Base-by-base conservation (phyloP, 2,329 filamentous ascomycete species). In the Calonectria pseudoturangicola region DNA sequence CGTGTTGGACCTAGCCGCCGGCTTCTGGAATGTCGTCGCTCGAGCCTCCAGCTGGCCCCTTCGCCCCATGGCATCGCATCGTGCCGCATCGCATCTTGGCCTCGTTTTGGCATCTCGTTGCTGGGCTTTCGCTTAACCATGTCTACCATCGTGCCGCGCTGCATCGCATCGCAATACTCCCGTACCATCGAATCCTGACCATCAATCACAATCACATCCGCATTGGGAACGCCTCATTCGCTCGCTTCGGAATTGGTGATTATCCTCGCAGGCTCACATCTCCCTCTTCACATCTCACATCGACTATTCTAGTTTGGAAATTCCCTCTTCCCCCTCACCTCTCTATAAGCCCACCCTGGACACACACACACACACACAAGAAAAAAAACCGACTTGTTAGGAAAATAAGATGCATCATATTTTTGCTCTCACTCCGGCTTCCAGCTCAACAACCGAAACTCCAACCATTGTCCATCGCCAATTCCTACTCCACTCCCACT, bases 1-100 rank as follows among this genome's bases (percentile, higher is more conserved):
- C 56, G 7, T 27, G n/a, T 15, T 47, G 1, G 30, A 58, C 51
- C 12, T 58, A 58, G 51, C 51, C 51, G 51, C 51, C 56, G 25
- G 25, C 58, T 56, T 56, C 39, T 39, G 43, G 64, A 56, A 67
- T 68, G 33, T 67, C 33, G 66, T 45, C 60, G 43, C 30, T 68
- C 66, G 50, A 67, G 65, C 65, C 47, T 36, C 41, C 33, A 9
- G 21, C 28, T 60, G 48, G 60, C 48, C 64, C 62, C 48, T 50
- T 50, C 45, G 45, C 45, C 30, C 51, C 36, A 39, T 63, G 10
- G 30, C n/a, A 58, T 58, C 51, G 30, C 30, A 39, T 39, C 30
- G 51, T 39, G 51, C 51, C 51, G 51, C 51, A 58, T 58, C 51
- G 51, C 51, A 39, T 58, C 51, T 58, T 39, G 33, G 30, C 51